A percentile compares a stretch with the other conserved stretches of the same genome.
phyloP scores from a whole-genome alignment of 139 green algal species.

The Protoeuglena noctilucae region DNA sequence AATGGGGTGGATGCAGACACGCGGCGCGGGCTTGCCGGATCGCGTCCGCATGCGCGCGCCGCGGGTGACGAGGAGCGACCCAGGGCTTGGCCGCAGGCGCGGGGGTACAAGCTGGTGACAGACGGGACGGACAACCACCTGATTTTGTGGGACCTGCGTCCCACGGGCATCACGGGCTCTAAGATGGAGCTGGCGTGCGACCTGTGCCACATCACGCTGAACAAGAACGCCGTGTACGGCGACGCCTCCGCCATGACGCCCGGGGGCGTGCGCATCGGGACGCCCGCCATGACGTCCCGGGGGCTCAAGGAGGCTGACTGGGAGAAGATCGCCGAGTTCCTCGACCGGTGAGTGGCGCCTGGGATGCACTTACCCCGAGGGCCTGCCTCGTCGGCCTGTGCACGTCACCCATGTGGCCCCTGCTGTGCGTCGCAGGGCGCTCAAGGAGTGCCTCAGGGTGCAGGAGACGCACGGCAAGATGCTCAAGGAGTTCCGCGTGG shows the following conservation, averaged over 20 bases:
- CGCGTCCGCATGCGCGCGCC: no score
- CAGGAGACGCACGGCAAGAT: conserved; percentile 61
- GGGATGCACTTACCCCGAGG: conserved; percentile 5
- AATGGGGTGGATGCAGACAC: no score
- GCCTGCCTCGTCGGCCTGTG: not conserved
- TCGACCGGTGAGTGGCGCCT: conserved; percentile 3
- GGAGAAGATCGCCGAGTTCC: conserved; percentile 27
- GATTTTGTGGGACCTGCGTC: conserved; percentile 70
- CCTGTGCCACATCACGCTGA: conserved; percentile 72
- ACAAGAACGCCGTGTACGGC: conserved; percentile 80
- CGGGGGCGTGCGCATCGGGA: conserved; percentile 61
- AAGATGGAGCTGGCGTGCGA: conserved; percentile 70
- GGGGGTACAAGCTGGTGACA: conserved; percentile 66
- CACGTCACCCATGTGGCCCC: conserved; percentile 8
- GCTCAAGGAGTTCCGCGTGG: conserved; percentile 69
- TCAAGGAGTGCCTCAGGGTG: conserved; percentile 42
- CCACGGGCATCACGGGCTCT: conserved; percentile 2
- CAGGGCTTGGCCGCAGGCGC: conserved; percentile 81
- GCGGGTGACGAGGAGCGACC: no score
- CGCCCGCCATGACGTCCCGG: conserved; percentile 68
- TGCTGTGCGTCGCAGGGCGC: conserved; percentile 21
- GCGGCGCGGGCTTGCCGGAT: no score
- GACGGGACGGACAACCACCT: conserved; percentile 76
- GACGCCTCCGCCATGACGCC: conserved; percentile 60
- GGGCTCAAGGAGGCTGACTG: conserved; percentile 50